Evolutionary conservation across 768 basidiomycete species (phyloP).

Genomic region (Ramaria sp.): DNA sequence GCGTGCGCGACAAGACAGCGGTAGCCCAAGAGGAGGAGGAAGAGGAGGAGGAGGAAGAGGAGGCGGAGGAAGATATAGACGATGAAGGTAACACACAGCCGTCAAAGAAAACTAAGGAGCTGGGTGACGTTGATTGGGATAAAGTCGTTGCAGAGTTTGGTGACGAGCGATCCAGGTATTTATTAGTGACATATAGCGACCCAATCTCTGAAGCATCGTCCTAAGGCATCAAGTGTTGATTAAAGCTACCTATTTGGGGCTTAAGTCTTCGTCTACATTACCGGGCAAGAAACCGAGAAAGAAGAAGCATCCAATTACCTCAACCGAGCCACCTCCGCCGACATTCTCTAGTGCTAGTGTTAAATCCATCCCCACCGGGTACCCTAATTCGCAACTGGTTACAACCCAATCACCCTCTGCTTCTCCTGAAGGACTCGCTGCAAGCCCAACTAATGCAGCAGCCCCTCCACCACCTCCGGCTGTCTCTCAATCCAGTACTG

Average conservation of each 20-base stretch:
- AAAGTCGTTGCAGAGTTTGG: slow-evolving; percentile 69
- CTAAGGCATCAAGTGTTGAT: slow-evolving; percentile 72
- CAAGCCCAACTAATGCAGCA: background rate
- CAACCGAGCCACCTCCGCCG: background rate
- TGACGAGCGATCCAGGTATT: slow-evolving; percentile 56
- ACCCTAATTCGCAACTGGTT: background rate
- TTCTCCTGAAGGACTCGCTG: background rate
- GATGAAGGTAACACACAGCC: background rate
- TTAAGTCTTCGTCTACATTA: slow-evolving; percentile 34
- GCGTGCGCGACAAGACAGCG: background rate
- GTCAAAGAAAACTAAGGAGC: slow-evolving; percentile 17
- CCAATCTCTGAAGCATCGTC: background rate
- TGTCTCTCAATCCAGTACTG: background rate
- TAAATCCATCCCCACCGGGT: background rate
- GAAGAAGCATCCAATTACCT: background rate
- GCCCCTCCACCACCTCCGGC: background rate
- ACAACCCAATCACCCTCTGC: background rate
- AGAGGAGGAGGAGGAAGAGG: slow-evolving; percentile 26
- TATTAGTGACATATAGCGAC: background rate
- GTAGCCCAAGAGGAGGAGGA: slow-evolving; percentile 30
- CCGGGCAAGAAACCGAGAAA: slow-evolving; percentile 8
- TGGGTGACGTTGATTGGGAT: slow-evolving; percentile 72
- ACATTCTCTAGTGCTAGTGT: background rate
- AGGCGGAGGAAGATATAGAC: slow-evolving; percentile 11
- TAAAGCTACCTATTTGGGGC: slow-evolving; percentile 67